Evolutionary conservation across 352 stramenopile species (phyloP), one percentile per base, ranked within the genome.

Genomic region (Pythium myriotylum): DNA sequence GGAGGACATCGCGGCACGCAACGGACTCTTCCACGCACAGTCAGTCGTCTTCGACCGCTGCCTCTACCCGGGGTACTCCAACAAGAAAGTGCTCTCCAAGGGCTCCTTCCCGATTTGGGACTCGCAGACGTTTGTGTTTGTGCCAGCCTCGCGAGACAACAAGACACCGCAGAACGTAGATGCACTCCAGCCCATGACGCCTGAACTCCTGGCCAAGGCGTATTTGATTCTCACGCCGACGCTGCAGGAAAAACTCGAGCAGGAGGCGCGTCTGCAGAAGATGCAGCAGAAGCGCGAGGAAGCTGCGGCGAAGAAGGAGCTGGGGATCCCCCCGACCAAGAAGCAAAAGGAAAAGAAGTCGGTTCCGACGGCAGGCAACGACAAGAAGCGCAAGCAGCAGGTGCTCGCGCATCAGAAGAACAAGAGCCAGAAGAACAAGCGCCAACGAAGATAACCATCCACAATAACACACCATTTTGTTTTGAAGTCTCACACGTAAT

Each of bases 41-140:
- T 89, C 85, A 26, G 61, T 98, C 23, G 81, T 97, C 22, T 98
- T 99, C 66, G 96, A 99, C 63, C 86, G 90, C 29, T 97, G 78
- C 52, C 64, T 96, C 20, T 92, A 98, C 26, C 85, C 84, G 10
- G 92, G 94, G 6, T 99, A 99, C 77, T 90, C 84, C 46, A 98
- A 98, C 63, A 93, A 97, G 57, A 99, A 99, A 63, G 96, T 97
- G 42, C 74, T 98, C 8, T 93, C 97, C 65, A 94, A 94, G 49
- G 96, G 95, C 22, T 97, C 86, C 29, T 99, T 99, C 73, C 92
- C 96, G 14, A 98, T 96, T 57, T 96, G 96, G 74, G 96, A 99
- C 80, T 97, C 95, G 55, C 88, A 93, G 74, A 93, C 94, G 8
- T 99, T 97, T 59, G 79, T 98, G 19, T 99, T 99, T 42, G 65